A percentile compares a stretch with the other conserved stretches of the same genome.
phyloP scores from a whole-genome alignment of 2,329 filamentous ascomycete genomes.

The Pezicula rhizophila region DNA sequence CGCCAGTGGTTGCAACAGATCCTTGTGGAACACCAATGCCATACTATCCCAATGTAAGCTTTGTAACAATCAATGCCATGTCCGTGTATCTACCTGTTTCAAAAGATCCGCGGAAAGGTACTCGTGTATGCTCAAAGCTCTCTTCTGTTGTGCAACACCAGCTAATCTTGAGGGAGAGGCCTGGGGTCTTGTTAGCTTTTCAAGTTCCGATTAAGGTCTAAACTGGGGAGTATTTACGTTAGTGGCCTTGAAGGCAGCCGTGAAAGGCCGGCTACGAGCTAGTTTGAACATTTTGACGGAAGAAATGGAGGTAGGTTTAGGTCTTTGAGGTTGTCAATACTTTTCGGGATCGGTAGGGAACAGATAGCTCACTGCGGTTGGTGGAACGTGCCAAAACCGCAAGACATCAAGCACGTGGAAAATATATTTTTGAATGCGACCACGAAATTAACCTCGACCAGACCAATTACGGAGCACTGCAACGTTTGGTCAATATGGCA shows the following conservation, averaged over 20 bases:
- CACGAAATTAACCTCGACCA: neutral
- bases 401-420: constrained; percentile 13
- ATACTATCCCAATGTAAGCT: constrained; percentile 56
- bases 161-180: constrained; percentile 50
- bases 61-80: constrained; percentile 13
- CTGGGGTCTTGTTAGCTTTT: constrained; percentile 28
- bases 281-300: constrained; percentile 74
- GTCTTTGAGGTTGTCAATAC: constrained; percentile 1
- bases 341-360: constrained; percentile 12
- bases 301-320: constrained; percentile 4
- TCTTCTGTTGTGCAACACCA: constrained; percentile 68
- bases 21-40: constrained; percentile 90
- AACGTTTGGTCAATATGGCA: constrained; percentile 7
- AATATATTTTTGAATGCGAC: constrained; percentile 1
- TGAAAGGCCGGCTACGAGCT: constrained; percentile 73
- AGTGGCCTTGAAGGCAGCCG: constrained; percentile 71
- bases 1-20: constrained; percentile 71
- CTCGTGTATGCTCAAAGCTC: constrained; percentile 95
- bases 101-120: constrained; percentile 93
- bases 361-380: constrained; percentile 13
- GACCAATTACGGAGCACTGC: neutral
- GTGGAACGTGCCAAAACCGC: constrained; percentile 3
- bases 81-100: constrained; percentile 48
- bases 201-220: constrained; percentile 9
- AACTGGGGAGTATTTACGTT: constrained; percentile 50